These are phyloP conservation scores for Colletotrichum karsti DNA, from an alignment of 2,329 filamentous ascomycete species.

Conservation along the genomic window DNA sequence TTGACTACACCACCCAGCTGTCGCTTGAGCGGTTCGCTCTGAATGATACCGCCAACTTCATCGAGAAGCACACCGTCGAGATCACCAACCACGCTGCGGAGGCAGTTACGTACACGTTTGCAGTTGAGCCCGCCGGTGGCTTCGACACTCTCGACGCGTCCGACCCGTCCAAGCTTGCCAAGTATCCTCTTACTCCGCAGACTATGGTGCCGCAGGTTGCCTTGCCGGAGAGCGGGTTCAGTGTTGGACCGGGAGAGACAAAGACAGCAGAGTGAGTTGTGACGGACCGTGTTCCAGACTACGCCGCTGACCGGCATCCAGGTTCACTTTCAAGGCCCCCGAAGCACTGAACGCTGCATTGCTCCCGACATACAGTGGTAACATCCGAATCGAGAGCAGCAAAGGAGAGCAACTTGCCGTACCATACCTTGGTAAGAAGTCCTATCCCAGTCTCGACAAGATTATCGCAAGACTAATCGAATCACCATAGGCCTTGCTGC, in stretches of 20 bases:
- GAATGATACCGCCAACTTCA: constrained; percentile 52
- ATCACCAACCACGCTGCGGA: constrained; percentile 46
- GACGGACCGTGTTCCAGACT: background rate
- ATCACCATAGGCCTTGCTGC: constrained; percentile 24
- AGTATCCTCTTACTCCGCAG: background rate
- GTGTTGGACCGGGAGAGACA: constrained; percentile 1
- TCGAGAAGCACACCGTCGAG: constrained; percentile 31
- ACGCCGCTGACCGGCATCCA: background rate
- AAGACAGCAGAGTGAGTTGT: background rate
- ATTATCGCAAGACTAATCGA: too few relatives aligned
- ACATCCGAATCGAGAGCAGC: constrained; percentile 39
- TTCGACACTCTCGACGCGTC: background rate
- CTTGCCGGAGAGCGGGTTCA: background rate
- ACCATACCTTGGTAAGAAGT: constrained; percentile 35
- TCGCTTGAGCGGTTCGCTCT: constrained; percentile 48
- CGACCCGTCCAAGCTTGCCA: constrained; percentile 14
- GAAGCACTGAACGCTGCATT: constrained; percentile 26
- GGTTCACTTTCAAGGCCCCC: constrained; percentile 3
- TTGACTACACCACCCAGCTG: constrained; percentile 46
- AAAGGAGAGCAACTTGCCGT: constrained; percentile 42
- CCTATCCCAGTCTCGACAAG: too few relatives aligned
- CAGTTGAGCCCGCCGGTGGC: background rate
- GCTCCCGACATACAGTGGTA: constrained; percentile 44
- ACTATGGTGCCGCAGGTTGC: background rate
- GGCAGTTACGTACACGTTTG: constrained; percentile 41